Conservation (phyloP, 2,329 filamentous ascomycete genomes). For the Pezicula carpinea region DNA sequence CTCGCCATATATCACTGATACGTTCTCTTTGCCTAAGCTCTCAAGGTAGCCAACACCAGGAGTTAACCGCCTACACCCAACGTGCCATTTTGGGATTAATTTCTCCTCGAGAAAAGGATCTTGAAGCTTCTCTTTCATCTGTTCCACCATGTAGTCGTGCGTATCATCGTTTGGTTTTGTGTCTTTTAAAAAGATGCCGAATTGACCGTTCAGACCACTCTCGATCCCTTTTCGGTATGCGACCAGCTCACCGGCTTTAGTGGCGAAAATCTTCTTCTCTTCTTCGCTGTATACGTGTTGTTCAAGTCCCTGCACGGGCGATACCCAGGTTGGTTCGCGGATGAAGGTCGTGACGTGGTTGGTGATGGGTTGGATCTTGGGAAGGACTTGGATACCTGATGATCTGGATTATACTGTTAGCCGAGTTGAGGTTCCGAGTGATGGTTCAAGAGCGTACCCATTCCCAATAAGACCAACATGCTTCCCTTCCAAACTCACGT, state of each 20-base stretch:
- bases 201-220: constrained; percentile 34
- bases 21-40: constrained; percentile 29
- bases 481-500: constrained; percentile 32
- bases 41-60: constrained; percentile 10
- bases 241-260: constrained; percentile 29
- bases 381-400: constrained; percentile 43
- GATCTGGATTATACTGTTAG: constrained; percentile 22
- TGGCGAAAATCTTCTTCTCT: constrained; percentile 37
- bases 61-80: constrained; percentile 24
- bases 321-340: constrained; percentile 44
- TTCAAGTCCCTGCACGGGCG: constrained; percentile 37
- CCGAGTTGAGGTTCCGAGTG: constrained; percentile 8
- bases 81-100: constrained; percentile 33
- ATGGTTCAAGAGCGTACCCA: constrained; percentile 24
- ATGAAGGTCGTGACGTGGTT: constrained; percentile 42
- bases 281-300: constrained; percentile 36
- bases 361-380: constrained; percentile 38
- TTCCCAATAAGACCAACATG: constrained; percentile 41
- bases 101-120: constrained; percentile 18
- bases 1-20: constrained; percentile 24
- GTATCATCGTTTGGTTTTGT: constrained; percentile 35
- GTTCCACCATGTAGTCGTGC: constrained; percentile 34
- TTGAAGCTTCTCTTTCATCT: constrained; percentile 34
- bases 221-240: constrained; percentile 41
- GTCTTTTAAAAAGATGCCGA: constrained; percentile 41